A percentile compares a stretch with the other conserved stretches of the same genome.
Conservation (phyloP, 1,284 basidiomycete species). For the Austropuccinia psidii region DNA sequence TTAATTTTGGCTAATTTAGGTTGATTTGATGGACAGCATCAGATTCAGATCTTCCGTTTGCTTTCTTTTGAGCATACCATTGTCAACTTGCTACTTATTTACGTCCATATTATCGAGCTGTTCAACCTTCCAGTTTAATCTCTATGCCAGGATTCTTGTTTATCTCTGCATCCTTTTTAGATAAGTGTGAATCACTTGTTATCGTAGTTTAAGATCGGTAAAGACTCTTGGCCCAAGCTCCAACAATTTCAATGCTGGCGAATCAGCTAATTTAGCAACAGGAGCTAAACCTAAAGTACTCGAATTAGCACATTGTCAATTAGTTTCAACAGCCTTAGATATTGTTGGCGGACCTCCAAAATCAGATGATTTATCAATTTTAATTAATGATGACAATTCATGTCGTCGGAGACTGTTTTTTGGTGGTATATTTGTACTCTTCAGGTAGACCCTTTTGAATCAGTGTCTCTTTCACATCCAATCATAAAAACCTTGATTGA, state of each 20-base stretch:
- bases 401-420: slow-evolving; percentile 48
- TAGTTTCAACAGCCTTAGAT: slow-evolving; percentile 51
- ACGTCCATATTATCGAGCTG: slow-evolving; percentile 44
- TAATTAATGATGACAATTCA: slow-evolving; percentile 4
- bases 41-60: slow-evolving; percentile 54
- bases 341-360: slow-evolving; percentile 46
- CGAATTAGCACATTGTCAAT: slow-evolving; percentile 52
- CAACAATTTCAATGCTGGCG: slow-evolving; percentile 51
- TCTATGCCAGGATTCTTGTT: slow-evolving; percentile 50
- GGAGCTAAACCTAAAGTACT: slow-evolving; percentile 52
- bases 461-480: no score
- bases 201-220: slow-evolving; percentile 45
- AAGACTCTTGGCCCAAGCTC: slow-evolving; percentile 50
- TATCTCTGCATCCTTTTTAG: slow-evolving; percentile 44
- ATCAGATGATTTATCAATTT: background rate
- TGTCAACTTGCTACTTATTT: slow-evolving; percentile 51
- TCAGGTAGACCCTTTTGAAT: no score
- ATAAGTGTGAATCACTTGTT: slow-evolving; percentile 44
- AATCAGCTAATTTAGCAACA: slow-evolving; percentile 51
- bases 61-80: slow-evolving; percentile 54
- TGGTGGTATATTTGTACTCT: slow-evolving; percentile 50
- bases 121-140: slow-evolving; percentile 47
- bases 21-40: slow-evolving; percentile 47
- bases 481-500: no score
- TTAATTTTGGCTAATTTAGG: no score